Percentiles rank a stretch among this genome's conserved stretches.
Evolutionary conservation across 2,329 filamentous ascomycete species (phyloP).

Genomic region (Botryotinia narcissicola): DNA sequence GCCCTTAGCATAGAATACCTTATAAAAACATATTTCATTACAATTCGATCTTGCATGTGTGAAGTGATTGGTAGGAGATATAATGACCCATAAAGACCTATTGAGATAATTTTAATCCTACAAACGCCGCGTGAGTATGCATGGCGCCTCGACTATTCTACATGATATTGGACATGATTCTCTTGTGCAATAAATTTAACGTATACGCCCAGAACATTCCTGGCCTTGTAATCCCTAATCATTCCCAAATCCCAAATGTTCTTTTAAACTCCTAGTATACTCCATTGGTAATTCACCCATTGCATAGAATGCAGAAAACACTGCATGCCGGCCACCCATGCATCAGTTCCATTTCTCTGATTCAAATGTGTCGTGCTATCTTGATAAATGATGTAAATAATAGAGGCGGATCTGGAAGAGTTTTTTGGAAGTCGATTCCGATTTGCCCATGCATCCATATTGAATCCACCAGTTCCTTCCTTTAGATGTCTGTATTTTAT

Average conservation of each 20-base stretch:
- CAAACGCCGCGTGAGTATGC: neutral
- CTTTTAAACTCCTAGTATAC: neutral
- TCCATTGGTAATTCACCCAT: neutral
- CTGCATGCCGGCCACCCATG: neutral
- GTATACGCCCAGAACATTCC: neutral
- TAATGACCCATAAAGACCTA: neutral
- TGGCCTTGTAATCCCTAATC: neutral
- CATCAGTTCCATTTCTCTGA: neutral
- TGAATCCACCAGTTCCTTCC: neutral
- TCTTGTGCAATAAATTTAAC: neutral
- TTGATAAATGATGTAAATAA: neutral
- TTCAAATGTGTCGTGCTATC: neutral
- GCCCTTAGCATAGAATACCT: slow-evolving; percentile 24
- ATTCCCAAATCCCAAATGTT: neutral
- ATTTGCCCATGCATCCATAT: neutral
- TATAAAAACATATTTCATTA: slow-evolving; percentile 15
- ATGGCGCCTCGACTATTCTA: neutral
- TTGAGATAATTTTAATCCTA: neutral
- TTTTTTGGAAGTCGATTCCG: neutral
- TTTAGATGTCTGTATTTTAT: neutral
- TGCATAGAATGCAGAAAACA: neutral
- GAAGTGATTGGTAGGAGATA: neutral
- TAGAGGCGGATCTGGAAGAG: neutral
- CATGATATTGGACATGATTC: neutral
- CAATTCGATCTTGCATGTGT: neutral